Evolutionary conservation across 2,329 filamentous ascomycete genomes (phyloP), one percentile per base, ranked within the genome.

Genomic region (Aspergillus fijiensis): DNA sequence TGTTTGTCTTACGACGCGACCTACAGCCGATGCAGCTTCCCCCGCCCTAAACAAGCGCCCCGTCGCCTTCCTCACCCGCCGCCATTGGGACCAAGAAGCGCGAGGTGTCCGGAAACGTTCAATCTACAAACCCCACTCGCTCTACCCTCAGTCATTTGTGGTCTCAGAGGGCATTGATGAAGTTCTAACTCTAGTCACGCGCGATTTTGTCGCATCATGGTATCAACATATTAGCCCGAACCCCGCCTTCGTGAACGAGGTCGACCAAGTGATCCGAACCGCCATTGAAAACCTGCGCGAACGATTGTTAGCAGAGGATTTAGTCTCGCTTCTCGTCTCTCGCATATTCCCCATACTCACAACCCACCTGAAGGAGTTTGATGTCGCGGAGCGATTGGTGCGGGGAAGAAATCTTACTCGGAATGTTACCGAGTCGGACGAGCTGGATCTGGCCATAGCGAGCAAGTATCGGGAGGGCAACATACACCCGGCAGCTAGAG

Each of bases 391-490:
- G 79, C 86, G 89, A 59, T 85, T 87, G 9, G 91, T 99, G 11
- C 86, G 94, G 57, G 96, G 96, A 12, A 90, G 88, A 73, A 91
- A 96, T 75, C 81, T 98, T 59, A 95, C 92, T 68, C 87, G 91
- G 55, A 92, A 89, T 65, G 88, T 99, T 58, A 98, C 96, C 2
- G 95, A 99, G 77, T 96, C 93, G 0, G 94, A 97, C 72, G 95
- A 99, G 82, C 81, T 99, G 69, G 93, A 98, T 75, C 82, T 96
- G 66, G 95, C 95, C 1, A 96, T 99, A 75, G 95, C 95, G n/a
- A 89, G 86, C 47, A 97, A 96, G 76, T 99, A 95, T 76, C 89
- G 85, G 57, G 89, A 96, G 73, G 94, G 94, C 27, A 91, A 89
- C 64, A 81, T 99, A 60, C 96, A 99, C 72, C 84, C 91, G 4